A percentile compares a stretch with the other conserved stretches of the same genome.
Evolutionary conservation across 2,329 filamentous ascomycete species (phyloP).

Genomic region (Incumbomyces delicatus): DNA sequence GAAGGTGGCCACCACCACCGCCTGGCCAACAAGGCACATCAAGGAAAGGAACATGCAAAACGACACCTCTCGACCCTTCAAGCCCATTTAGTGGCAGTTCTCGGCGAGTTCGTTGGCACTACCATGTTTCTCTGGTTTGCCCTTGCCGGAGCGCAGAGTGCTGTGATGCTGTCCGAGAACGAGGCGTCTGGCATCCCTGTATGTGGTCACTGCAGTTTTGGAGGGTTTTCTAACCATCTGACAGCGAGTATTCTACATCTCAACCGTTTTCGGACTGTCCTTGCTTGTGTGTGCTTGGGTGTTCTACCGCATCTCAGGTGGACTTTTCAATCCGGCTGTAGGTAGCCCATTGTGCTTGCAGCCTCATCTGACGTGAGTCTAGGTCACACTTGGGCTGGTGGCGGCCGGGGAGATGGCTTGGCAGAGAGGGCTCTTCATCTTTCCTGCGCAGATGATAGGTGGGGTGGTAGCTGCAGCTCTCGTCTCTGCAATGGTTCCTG

Average conservation of each 20-base stretch:
- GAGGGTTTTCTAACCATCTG: slow-evolving; percentile 6
- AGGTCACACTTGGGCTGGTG: slow-evolving; percentile 48
- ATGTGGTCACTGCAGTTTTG: too few species aligned
- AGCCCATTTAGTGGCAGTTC: slow-evolving; percentile 31
- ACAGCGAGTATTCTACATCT: slow-evolving; percentile 10
- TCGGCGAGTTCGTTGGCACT: slow-evolving; percentile 45
- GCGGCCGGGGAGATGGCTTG: slow-evolving; percentile 47
- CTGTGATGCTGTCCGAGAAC: too few species aligned
- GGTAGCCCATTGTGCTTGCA: slow-evolving; percentile 5
- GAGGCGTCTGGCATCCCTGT: too few species aligned
- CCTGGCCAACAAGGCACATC: too few species aligned
- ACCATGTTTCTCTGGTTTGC: slow-evolving; percentile 42
- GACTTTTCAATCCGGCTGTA: slow-evolving; percentile 43
- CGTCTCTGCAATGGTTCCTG: slow-evolving; percentile 48
- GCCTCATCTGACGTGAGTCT: background rate
- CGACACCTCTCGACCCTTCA: too few species aligned
- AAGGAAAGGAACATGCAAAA: too few species aligned
- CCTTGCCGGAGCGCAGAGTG: slow-evolving; percentile 38
- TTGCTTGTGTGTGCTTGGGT: slow-evolving; percentile 37
- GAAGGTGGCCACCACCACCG: too few species aligned
- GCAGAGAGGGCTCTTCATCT: slow-evolving; percentile 42
- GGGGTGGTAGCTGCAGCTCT: slow-evolving; percentile 53
- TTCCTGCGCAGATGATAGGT: slow-evolving; percentile 48
- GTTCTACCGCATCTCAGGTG: slow-evolving; percentile 39
- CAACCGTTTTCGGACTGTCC: slow-evolving; percentile 36